phyloP scores from a whole-genome alignment of 2,329 filamentous ascomycete genomes.

The Pyrenophora teres region DNA sequence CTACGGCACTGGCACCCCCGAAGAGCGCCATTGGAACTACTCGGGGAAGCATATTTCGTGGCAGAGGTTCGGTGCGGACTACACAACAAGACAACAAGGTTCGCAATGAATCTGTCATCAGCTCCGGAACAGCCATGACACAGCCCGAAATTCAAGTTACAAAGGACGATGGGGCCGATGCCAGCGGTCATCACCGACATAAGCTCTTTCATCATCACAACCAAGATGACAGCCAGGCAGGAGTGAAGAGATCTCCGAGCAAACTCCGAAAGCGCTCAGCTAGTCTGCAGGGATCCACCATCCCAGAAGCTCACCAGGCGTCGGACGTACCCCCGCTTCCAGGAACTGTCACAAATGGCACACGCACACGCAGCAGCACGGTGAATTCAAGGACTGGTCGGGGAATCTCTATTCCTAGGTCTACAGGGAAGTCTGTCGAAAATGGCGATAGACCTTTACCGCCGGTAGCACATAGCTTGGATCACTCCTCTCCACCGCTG shows the following conservation, averaged over 20 bases:
- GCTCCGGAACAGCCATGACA: slow-evolving; percentile 30
- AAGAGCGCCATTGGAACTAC: slow-evolving; percentile 68
- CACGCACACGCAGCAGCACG: slow-evolving; percentile 17
- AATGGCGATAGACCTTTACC: slow-evolving; percentile 44
- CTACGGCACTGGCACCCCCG: slow-evolving; percentile 61
- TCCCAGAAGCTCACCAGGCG: slow-evolving; percentile 23
- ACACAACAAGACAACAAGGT: slow-evolving; percentile 23
- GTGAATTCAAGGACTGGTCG: slow-evolving; percentile 22
- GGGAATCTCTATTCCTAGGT: slow-evolving; percentile 28
- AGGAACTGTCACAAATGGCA: slow-evolving; percentile 25
- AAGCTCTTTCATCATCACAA: slow-evolving; percentile 43
- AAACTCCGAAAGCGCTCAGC: slow-evolving; percentile 48
- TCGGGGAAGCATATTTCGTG: slow-evolving; percentile 78
- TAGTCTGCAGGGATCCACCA: slow-evolving; percentile 40
- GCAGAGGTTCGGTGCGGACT: slow-evolving; percentile 37
- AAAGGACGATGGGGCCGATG: slow-evolving; percentile 57
- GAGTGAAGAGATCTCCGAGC: slow-evolving; percentile 46
- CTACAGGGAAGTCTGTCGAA: slow-evolving; percentile 34
- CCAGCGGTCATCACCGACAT: slow-evolving; percentile 44
- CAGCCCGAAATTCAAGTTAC: slow-evolving; percentile 70
- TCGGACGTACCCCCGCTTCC: slow-evolving; percentile 34
- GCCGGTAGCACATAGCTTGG: slow-evolving; percentile 49
- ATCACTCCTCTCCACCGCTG: slow-evolving; percentile 45
- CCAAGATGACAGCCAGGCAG: slow-evolving; percentile 39
- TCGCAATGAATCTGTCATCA: slow-evolving; percentile 33